Base-by-base conservation (phyloP, 2,329 filamentous ascomycete genomes). In the Alternaria longipes region DNA sequence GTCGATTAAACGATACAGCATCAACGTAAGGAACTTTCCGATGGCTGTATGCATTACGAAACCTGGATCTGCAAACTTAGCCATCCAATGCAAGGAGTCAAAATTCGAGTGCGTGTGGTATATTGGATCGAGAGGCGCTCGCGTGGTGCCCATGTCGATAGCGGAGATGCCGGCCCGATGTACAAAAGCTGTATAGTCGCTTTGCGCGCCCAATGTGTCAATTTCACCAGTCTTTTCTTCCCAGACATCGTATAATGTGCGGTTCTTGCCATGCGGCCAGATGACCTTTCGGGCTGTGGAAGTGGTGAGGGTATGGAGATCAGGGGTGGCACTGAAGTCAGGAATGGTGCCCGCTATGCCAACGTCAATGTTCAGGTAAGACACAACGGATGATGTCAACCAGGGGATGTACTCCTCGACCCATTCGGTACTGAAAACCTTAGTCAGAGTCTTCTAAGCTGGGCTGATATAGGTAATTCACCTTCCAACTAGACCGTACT, bases 51-150 rank as follows among this genome's bases (percentile, higher is more conserved):
- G 84, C 8, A 80, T 78, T 38, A 77, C 70, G 66, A 84, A 85
- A 2, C 80, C 83, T 0, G 82, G 82, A 65, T 85, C 84, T 8
- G 81, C 84, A 60, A 79, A 84, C 0, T 75, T 81, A 0, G 70
- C 64, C 83, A 85, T 85, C 84, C 84, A 85, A 60, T 82, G 78
- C 60, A 82, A 84, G 36, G 75, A 72, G 63, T 84, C 72, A 70
- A 83, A 84, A 64, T 74, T 75, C 28, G 78, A 80, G 66, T 84
- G 81, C 66, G 83, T 83, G 54, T 79, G 81, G 59, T 83, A 84
- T 14, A 84, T 70, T 0, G 81, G 76, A 50, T 81, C 79, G 1
- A 69, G 68, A 1, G 74, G 69, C 5, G 76, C 76, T 8, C 64
- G 66, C 9, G 72, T 75, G 38, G 78, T 74, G 22, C 81, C 81